phyloP scores from a whole-genome alignment of 139 green algal genomes.

The Spirogloea muscicola region DNA sequence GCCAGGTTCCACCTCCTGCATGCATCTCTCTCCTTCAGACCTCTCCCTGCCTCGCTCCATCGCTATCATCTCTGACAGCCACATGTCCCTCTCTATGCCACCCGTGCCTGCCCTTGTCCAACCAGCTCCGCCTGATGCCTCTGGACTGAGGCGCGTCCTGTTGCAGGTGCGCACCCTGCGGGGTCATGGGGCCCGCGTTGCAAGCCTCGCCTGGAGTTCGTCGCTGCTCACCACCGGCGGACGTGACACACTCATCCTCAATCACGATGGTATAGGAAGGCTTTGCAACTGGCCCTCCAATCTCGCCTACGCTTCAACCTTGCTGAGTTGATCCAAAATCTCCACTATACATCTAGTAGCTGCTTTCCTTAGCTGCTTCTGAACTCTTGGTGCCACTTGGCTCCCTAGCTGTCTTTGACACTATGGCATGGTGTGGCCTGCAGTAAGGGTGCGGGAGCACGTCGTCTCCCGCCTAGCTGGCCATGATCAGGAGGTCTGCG shows the following conservation, averaged over 20 bases:
- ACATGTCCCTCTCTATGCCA: no score
- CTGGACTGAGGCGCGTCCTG: no score
- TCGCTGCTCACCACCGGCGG: conserved; percentile 67
- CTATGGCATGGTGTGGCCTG: not conserved
- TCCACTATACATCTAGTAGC: not conserved
- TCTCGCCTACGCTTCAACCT: not conserved
- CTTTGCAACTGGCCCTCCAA: not conserved
- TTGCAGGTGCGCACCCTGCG: conserved; percentile 60
- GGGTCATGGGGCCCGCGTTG: conserved; percentile 83
- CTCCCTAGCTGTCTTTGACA: not conserved
- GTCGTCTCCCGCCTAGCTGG: conserved; percentile 48
- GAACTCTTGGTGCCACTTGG: not conserved
- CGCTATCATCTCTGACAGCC: not conserved
- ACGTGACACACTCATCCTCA: conserved; percentile 79
- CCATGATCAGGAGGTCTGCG: conserved; percentile 69
- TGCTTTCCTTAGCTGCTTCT: not conserved
- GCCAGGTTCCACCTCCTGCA: conserved; percentile 49
- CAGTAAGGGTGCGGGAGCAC: conserved; percentile 77
- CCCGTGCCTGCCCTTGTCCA: no score
- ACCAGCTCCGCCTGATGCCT: no score
- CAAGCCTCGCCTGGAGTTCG: conserved; percentile 74
- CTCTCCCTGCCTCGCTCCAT: not conserved
- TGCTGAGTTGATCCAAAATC: not conserved
- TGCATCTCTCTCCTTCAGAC: not conserved
- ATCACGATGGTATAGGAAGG: conserved; percentile 65